Percentiles rank a stretch among this genome's conserved stretches.
Evolutionary conservation across 2,329 filamentous ascomycete species (phyloP).

Genomic region (Calonectria fujianensis): DNA sequence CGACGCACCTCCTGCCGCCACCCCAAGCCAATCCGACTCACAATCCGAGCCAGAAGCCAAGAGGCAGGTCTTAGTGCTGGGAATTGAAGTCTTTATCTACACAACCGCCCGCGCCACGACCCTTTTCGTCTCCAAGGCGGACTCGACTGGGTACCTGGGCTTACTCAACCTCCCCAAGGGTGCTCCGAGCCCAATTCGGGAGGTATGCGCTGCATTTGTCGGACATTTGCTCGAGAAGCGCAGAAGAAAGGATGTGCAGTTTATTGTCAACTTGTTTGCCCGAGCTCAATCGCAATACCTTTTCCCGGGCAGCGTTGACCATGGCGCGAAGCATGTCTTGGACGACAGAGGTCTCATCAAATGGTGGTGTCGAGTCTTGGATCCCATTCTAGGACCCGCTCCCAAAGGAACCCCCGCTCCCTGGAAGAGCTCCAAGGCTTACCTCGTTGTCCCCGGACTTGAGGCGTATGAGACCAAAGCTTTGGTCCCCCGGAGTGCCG

Average conservation of each 20-base stretch:
- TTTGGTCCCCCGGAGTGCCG: slow-evolving; percentile 78
- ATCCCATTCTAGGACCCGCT: slow-evolving; percentile 79
- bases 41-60: slow-evolving; percentile 46
- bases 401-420: slow-evolving; percentile 56
- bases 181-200: slow-evolving; percentile 83
- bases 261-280: slow-evolving; percentile 93
- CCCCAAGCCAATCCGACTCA: slow-evolving; percentile 52
- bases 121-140: slow-evolving; percentile 96
- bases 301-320: slow-evolving; percentile 93
- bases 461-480: slow-evolving; percentile 87
- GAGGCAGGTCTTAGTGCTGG: slow-evolving; percentile 82
- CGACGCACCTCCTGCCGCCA: slow-evolving; percentile 48
- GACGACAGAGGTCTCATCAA: slow-evolving; percentile 92
- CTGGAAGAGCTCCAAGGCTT: slow-evolving; percentile 78
- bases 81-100: slow-evolving; percentile 92
- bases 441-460: slow-evolving; percentile 90
- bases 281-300: slow-evolving; percentile 94
- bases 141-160: slow-evolving; percentile 92
- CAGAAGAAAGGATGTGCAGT: slow-evolving; percentile 77
- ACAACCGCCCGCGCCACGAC: slow-evolving; percentile 87
- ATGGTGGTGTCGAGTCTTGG: slow-evolving; percentile 95
- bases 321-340: slow-evolving; percentile 89
- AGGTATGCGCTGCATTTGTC: slow-evolving; percentile 85
- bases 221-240: slow-evolving; percentile 82
- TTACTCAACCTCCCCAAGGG: slow-evolving; percentile 77